These are phyloP conservation scores for Piper longum DNA, from an alignment of 164 flowering plant genomes.

Conservation along the genomic window DNA sequence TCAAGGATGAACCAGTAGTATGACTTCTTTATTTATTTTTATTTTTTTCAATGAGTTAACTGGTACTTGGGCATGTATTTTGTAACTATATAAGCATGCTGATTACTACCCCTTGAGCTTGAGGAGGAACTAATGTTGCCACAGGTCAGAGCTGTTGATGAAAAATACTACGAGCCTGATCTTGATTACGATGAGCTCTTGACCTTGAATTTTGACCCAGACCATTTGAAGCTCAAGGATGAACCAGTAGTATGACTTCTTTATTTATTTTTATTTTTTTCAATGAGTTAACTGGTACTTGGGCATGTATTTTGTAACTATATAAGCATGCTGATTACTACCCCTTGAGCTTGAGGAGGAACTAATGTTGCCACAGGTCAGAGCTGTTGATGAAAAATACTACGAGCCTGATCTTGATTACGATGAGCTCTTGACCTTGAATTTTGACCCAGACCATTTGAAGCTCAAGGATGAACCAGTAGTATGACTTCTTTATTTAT, in stretches of 20 bases:
- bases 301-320: too few species aligned
- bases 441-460: background rate
- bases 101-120: background rate
- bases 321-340: too few species aligned
- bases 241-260: background rate
- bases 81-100: too few species aligned
- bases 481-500: background rate
- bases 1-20: background rate
- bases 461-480: background rate
- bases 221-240: background rate
- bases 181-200: background rate
- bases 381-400: background rate
- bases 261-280: too few species aligned
- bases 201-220: background rate
- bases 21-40: too few species aligned
- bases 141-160: background rate
- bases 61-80: too few species aligned
- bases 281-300: too few species aligned
- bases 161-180: background rate
- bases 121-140: background rate
- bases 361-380: background rate
- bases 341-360: background rate
- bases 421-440: background rate
- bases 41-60: background rate
- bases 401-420: background rate